These are phyloP conservation scores for Pezicula neosporulosa DNA, from an alignment of 2,329 filamentous ascomycete species.

Conservation along the genomic window DNA sequence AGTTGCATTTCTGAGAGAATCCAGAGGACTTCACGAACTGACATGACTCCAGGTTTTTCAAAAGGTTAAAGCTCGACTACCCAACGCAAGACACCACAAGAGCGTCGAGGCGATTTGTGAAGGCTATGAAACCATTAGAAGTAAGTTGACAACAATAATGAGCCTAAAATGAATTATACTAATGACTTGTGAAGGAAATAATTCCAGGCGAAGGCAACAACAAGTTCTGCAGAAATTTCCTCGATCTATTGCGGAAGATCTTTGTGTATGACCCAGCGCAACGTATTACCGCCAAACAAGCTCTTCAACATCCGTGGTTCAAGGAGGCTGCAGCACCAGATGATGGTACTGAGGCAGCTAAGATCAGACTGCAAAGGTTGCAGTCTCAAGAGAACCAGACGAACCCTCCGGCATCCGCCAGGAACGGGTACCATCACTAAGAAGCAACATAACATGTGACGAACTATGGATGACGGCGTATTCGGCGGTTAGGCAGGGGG, in stretches of 20 bases:
- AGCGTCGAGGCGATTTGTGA: constrained; percentile 63
- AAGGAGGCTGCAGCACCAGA: constrained; percentile 59
- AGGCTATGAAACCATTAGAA: constrained; percentile 66
- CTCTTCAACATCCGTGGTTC: constrained; percentile 66
- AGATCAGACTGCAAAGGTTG: constrained; percentile 44
- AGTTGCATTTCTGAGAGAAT: constrained; percentile 26
- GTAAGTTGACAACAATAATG: constrained; percentile 37
- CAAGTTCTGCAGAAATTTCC: constrained; percentile 57
- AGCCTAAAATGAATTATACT: not conserved
- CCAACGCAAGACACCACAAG: constrained; percentile 60
- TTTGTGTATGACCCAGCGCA: constrained; percentile 65
- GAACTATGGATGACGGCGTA: constrained; percentile 27
- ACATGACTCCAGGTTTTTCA: constrained; percentile 57
- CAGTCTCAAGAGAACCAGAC: constrained; percentile 14
- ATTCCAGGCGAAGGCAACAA: constrained; percentile 50
- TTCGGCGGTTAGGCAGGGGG: constrained; percentile 12
- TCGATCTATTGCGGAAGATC: constrained; percentile 62
- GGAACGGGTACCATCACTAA: constrained; percentile 24
- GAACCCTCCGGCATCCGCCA: constrained; percentile 13
- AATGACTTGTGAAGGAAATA: constrained; percentile 51
- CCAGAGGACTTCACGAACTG: constrained; percentile 20
- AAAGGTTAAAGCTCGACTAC: constrained; percentile 62
- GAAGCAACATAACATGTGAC: constrained; percentile 13
- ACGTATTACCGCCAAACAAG: constrained; percentile 64
- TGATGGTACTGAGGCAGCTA: constrained; percentile 65